Conservation (phyloP, 192 early-diverging fungal species). For the Dispira simplex region DNA sequence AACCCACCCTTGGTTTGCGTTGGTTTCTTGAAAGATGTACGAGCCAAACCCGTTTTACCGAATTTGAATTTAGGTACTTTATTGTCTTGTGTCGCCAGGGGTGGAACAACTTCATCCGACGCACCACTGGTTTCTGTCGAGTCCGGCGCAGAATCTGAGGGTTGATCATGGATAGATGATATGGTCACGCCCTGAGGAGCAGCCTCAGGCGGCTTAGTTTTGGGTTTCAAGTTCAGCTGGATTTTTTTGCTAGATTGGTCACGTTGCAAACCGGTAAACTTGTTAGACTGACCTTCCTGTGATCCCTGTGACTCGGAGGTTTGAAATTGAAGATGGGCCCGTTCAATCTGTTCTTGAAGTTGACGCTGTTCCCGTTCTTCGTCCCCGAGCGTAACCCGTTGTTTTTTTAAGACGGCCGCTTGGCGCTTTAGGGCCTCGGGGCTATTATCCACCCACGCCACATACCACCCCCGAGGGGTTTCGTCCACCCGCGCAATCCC, state of each 20-base stretch:
- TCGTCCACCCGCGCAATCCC: conserved; percentile 80
- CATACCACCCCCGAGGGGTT: conserved; percentile 77
- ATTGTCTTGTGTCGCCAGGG: conserved; percentile 12
- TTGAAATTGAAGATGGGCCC: conserved; percentile 38
- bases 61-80: conserved; percentile 12
- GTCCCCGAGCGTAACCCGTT: conserved; percentile 66
- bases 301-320: conserved; percentile 13
- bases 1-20: neutral
- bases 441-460: conserved; percentile 82
- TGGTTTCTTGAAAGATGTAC: neutral
- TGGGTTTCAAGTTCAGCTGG: conserved; percentile 47
- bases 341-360: conserved; percentile 72
- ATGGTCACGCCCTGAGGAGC: conserved; percentile 3
- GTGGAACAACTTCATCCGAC: conserved; percentile 15
- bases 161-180: neutral
- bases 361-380: conserved; percentile 67
- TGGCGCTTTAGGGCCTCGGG: conserved; percentile 69
- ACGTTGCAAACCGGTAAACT: conserved; percentile 43
- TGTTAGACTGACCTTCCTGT: conserved; percentile 1
- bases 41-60: neutral
- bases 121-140: conserved; percentile 5
- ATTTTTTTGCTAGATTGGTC: conserved; percentile 49
- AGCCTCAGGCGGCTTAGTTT: conserved; percentile 17
- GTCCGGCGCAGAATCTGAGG: neutral
- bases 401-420: conserved; percentile 63